Percentiles rank a stretch among this genome's conserved stretches.
Conservation (phyloP, 768 basidiomycete species). For the Auricularia heimuer region DNA sequence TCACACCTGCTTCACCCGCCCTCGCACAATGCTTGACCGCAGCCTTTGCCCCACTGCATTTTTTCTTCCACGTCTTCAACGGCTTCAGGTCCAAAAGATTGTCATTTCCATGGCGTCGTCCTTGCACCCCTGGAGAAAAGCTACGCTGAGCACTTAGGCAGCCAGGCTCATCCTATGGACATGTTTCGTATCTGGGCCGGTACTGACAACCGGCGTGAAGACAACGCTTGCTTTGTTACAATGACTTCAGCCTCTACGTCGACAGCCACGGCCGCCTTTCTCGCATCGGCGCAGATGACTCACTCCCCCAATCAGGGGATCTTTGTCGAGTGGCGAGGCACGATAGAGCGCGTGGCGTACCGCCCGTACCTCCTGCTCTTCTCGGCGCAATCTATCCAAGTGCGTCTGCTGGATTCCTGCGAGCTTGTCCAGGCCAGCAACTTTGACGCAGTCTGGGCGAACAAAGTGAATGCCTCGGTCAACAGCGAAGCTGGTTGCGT, state of each 20-base stretch:
- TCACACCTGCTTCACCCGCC: too few species aligned
- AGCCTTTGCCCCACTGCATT: too few species aligned
- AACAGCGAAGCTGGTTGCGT: background rate
- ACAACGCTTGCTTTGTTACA: constrained; percentile 25
- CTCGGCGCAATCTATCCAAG: constrained; percentile 27
- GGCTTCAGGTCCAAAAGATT: too few species aligned
- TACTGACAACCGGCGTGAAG: too few species aligned
- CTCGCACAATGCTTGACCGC: too few species aligned
- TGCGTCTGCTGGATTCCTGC: constrained; percentile 20
- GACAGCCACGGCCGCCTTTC: constrained; percentile 29
- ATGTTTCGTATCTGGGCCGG: too few species aligned
- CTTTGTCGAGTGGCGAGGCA: constrained; percentile 32
- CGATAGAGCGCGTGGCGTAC: constrained; percentile 28
- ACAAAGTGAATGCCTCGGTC: background rate
- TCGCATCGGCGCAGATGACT: background rate
- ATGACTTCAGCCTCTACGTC: constrained; percentile 30
- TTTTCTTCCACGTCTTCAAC: too few species aligned
- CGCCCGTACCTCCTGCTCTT: constrained; percentile 27
- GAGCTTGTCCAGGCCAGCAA: constrained; percentile 20
- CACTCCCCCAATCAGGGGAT: constrained; percentile 15
- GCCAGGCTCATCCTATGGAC: too few species aligned
- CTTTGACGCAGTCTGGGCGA: constrained; percentile 15
- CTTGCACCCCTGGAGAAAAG: too few species aligned
- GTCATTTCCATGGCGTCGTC: too few species aligned
- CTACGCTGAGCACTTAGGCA: too few species aligned